Percentiles rank a stretch among this genome's conserved stretches.
Conservation (phyloP, 2,329 filamentous ascomycete genomes). For the Sarocladium kiliense region DNA sequence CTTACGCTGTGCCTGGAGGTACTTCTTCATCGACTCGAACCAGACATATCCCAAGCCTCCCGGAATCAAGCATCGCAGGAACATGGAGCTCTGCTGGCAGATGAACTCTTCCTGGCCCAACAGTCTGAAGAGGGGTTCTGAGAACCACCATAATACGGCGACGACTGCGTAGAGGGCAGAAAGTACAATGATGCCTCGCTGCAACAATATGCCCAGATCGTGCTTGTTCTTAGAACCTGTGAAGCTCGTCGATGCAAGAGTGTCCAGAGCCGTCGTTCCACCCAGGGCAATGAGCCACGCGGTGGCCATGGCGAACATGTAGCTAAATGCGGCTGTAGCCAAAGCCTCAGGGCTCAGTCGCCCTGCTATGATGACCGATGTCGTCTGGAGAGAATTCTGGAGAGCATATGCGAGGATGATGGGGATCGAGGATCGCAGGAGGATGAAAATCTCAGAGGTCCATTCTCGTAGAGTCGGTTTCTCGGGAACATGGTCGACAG, state of each 20-base stretch:
- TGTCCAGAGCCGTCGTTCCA: constrained; percentile 82
- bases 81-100: constrained; percentile 66
- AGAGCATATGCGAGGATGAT: constrained; percentile 81
- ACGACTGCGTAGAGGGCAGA: constrained; percentile 68
- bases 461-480: constrained; percentile 13
- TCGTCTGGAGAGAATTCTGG: constrained; percentile 79
- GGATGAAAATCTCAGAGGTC: constrained; percentile 29
- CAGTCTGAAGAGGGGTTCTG: constrained; percentile 66
- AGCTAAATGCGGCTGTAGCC: constrained; percentile 78
- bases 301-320: constrained; percentile 91
- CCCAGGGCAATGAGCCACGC: constrained; percentile 84
- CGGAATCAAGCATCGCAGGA: constrained; percentile 68
- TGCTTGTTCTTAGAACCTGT: constrained; percentile 75
- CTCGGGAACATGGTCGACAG: background rate
- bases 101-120: constrained; percentile 77
- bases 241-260: constrained; percentile 75
- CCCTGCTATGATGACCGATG: constrained; percentile 77
- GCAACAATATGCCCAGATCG: constrained; percentile 72
- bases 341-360: constrained; percentile 74
- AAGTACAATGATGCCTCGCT: constrained; percentile 70
- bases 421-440: constrained; percentile 65
- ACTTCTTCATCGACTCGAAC: constrained; percentile 84
- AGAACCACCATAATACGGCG: constrained; percentile 67
- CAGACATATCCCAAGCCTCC: constrained; percentile 83
- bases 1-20: constrained; percentile 73